Evolutionary conservation across 305 asterid genomes (phyloP).

Genomic region (Fraxinus latifolia): DNA sequence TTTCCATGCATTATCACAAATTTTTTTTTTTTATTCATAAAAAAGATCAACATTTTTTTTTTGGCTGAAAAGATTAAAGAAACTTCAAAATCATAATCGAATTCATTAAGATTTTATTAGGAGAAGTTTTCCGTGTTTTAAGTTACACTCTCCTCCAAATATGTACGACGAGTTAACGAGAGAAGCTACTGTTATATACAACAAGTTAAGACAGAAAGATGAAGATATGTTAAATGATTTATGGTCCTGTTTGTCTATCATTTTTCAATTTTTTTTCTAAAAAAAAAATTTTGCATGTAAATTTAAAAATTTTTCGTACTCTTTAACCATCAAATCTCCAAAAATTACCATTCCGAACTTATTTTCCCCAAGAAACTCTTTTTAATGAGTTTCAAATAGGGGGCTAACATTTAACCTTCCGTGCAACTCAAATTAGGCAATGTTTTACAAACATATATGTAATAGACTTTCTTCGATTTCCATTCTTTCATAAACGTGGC

Average conservation of each 20-base stretch:
- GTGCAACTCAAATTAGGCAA: neutral
- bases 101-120: neutral
- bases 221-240: neutral
- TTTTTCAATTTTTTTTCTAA: no score
- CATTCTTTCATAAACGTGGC: neutral
- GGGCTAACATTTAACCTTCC: no score
- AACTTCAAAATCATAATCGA: neutral
- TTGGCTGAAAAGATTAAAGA: neutral
- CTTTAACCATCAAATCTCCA: no score
- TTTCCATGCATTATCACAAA: constrained; percentile 34
- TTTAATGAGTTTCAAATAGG: no score
- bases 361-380: no score
- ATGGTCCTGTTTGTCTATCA: no score
- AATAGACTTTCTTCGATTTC: neutral
- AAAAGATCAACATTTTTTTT: neutral
- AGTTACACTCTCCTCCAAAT: no score
- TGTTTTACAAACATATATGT: neutral
- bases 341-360: no score
- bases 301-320: no score
- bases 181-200: no score
- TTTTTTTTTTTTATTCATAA: neutral
- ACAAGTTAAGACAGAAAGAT: neutral
- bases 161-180: no score
- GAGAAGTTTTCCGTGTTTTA: neutral
- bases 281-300: no score